Conservation (phyloP, 176 grass and related monocot species). For the Oryza coarctata region DNA sequence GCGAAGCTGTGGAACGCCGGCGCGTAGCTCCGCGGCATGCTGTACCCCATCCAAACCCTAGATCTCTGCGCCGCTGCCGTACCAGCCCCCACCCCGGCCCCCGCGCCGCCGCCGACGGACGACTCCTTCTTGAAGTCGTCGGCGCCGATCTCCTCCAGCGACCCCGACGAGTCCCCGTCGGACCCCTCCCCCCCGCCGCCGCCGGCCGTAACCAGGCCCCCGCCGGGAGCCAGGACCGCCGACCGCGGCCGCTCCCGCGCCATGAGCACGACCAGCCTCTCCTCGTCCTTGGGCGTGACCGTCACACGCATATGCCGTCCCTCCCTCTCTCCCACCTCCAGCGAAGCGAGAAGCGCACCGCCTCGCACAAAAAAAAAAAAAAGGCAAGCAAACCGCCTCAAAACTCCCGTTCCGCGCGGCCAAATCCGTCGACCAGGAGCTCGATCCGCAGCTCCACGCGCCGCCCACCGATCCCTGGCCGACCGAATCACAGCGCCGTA, state of each 20-base stretch:
- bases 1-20: conserved; percentile 76
- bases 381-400: background rate
- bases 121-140: conserved; percentile 63
- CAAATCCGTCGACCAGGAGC: conserved; percentile 21
- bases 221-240: conserved; percentile 47
- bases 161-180: conserved; percentile 69
- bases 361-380: no score
- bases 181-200: conserved; percentile 47
- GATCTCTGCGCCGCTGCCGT: conserved; percentile 35
- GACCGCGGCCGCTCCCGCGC: conserved; percentile 56
- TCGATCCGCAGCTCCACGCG: conserved; percentile 13
- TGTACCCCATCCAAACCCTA: conserved; percentile 81
- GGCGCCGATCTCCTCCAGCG: conserved; percentile 65
- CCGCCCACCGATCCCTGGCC: background rate
- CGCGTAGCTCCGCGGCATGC: conserved; percentile 74
- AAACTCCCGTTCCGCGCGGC: conserved; percentile 33
- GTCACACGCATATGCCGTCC: conserved; percentile 41
- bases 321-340: background rate
- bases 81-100: background rate
- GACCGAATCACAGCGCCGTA: background rate
- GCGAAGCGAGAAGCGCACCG: background rate
- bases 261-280: conserved; percentile 47
- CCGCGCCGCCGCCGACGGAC: background rate
- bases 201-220: conserved; percentile 23
- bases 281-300: conserved; percentile 49